These are phyloP conservation scores for Fusarium brachygibbosum DNA, from an alignment of 2,329 filamentous ascomycete species.

Conservation along the genomic window DNA sequence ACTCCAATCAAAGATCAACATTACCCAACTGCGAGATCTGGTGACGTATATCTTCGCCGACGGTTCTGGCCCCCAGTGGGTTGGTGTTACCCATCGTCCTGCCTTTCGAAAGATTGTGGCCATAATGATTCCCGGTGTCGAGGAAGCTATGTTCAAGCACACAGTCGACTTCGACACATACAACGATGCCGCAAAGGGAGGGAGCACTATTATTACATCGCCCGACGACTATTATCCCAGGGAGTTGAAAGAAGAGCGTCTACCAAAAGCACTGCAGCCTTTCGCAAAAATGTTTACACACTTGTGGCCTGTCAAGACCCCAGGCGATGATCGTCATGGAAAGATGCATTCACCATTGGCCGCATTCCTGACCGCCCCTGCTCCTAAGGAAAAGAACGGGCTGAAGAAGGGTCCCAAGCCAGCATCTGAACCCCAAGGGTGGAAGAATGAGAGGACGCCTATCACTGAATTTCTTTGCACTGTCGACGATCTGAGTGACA, in stretches of 20 bases:
- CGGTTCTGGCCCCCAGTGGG: slow-evolving; percentile 74
- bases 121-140: slow-evolving; percentile 91
- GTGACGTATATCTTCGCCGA: slow-evolving; percentile 77
- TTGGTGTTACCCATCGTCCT: slow-evolving; percentile 72
- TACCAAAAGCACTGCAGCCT: slow-evolving; percentile 70
- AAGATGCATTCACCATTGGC: slow-evolving; percentile 89
- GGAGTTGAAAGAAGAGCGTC: slow-evolving; percentile 62
- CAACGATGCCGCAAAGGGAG: slow-evolving; percentile 55
- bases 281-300: slow-evolving; percentile 87
- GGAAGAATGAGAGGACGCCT: slow-evolving; percentile 81
- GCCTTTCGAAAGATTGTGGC: slow-evolving; percentile 84
- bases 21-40: slow-evolving; percentile 73
- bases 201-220: slow-evolving; percentile 53
- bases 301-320: slow-evolving; percentile 89
- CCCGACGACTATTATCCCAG: slow-evolving; percentile 73
- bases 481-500: slow-evolving; percentile 80
- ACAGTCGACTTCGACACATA: slow-evolving; percentile 64
- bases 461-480: slow-evolving; percentile 84
- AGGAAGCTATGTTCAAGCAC: slow-evolving; percentile 88
- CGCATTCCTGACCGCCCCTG: slow-evolving; percentile 82
- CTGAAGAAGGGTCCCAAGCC: slow-evolving; percentile 71
- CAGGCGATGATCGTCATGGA: slow-evolving; percentile 84
- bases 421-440: slow-evolving; percentile 73
- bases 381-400: slow-evolving; percentile 74
- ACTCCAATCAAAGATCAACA: slow-evolving; percentile 72